These are phyloP conservation scores for Hirschioporus abietinus DNA, from an alignment of 768 basidiomycete species.

Conservation along the genomic window DNA sequence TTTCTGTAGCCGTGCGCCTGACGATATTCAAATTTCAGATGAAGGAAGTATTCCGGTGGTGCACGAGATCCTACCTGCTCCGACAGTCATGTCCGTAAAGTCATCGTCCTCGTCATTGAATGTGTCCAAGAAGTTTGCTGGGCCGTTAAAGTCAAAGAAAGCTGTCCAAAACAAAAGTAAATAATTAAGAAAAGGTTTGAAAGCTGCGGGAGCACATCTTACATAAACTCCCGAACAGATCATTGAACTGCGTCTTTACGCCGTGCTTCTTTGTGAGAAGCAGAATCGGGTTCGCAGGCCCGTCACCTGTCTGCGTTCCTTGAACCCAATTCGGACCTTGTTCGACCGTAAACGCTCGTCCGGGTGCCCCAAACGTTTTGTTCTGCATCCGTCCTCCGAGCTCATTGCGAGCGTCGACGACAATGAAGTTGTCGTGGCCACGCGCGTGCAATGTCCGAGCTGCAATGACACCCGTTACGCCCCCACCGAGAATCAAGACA, in stretches of 20 bases:
- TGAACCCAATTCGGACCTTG: conserved; percentile 32
- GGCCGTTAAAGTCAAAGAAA: conserved; percentile 49
- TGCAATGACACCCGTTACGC: conserved; percentile 60
- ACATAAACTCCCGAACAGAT: conserved; percentile 21
- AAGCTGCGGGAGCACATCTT: conserved; percentile 21
- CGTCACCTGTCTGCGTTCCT: conserved; percentile 40
- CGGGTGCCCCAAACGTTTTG: conserved; percentile 35
- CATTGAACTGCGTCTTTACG: conserved; percentile 39
- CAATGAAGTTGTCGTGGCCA: conserved; percentile 51
- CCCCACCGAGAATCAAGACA: conserved; percentile 61
- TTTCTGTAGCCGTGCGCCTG: conserved; percentile 40
- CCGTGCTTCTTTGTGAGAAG: conserved; percentile 51
- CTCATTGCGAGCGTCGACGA: conserved; percentile 53
- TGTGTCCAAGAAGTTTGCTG: conserved; percentile 41
- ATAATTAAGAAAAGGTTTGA: conserved; percentile 33
- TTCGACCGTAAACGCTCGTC: conserved; percentile 42
- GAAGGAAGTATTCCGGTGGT: not conserved
- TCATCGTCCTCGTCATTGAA: conserved; percentile 36
- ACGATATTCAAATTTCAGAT: not conserved
- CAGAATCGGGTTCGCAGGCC: conserved; percentile 56
- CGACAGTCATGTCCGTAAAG: conserved; percentile 35
- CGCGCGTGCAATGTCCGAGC: conserved; percentile 52
- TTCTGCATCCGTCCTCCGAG: conserved; percentile 59
- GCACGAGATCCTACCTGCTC: conserved; percentile 34
- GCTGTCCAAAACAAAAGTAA: conserved; percentile 28